Conservation (phyloP, 805 yeast genomes). For the Limtongia smithiae region DNA sequence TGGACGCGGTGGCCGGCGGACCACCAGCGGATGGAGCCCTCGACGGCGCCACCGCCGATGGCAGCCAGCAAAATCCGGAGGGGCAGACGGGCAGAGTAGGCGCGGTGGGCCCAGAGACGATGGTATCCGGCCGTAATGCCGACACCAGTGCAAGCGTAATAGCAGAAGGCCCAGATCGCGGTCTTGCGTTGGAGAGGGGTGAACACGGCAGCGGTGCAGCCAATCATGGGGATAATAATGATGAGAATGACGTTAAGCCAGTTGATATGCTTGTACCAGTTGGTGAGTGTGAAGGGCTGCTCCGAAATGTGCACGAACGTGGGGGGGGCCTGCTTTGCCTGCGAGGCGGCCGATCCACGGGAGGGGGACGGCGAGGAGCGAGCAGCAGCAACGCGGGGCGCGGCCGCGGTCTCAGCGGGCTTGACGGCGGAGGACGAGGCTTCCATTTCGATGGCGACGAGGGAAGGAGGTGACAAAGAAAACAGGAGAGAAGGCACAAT, state of each 20-base stretch:
- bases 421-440: conserved; percentile 10
- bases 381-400: neutral
- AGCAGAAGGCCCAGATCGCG: conserved; percentile 48
- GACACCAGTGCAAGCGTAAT: conserved; percentile 61
- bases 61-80: conserved; percentile 52
- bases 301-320: conserved; percentile 55
- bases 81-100: conserved; percentile 47
- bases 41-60: conserved; percentile 67
- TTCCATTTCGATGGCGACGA: neutral
- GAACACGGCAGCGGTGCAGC: conserved; percentile 43
- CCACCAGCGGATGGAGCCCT: conserved; percentile 79
- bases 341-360: conserved; percentile 5
- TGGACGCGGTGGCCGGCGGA: conserved; percentile 82
- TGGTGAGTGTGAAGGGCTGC: conserved; percentile 67
- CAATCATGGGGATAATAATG: conserved; percentile 53
- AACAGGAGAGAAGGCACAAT: neutral
- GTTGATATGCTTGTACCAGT: conserved; percentile 70
- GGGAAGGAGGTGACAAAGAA: neutral
- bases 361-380: conserved; percentile 7
- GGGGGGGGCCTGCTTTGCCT: conserved; percentile 9
- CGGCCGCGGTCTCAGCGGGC: conserved; percentile 1
- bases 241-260: conserved; percentile 66
- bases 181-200: conserved; percentile 52
- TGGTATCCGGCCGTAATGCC: conserved; percentile 79
- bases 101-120: conserved; percentile 65